Evolutionary conservation across 371 early-diverging fungal species (phyloP).

Genomic region (Conidiobolus coronatus): DNA sequence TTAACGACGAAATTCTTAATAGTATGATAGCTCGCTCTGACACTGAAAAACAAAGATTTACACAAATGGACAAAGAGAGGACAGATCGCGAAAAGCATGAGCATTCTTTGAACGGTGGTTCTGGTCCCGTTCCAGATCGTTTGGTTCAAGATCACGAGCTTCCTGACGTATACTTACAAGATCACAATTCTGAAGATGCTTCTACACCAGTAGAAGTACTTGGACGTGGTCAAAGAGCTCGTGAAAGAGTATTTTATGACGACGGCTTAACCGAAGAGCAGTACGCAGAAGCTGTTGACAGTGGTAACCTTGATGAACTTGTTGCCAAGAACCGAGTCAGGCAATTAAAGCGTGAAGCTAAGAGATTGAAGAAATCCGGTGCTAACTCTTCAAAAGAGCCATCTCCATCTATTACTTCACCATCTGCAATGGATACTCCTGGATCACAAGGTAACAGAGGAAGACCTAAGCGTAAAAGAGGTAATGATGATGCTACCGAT

Average conservation of each 20-base stretch:
- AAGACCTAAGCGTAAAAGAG: slow-evolving; percentile 9
- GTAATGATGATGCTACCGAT: neutral
- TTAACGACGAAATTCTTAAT: slow-evolving; percentile 68
- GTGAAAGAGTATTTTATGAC: slow-evolving; percentile 54
- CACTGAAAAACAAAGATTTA: slow-evolving; percentile 44
- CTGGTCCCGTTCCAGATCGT: slow-evolving; percentile 33
- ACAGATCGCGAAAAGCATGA: slow-evolving; percentile 11
- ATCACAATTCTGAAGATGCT: slow-evolving; percentile 15
- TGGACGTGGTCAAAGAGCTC: slow-evolving; percentile 46
- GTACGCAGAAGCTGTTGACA: slow-evolving; percentile 49
- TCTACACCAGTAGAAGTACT: slow-evolving; percentile 15
- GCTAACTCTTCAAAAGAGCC: slow-evolving; percentile 8
- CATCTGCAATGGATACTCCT: slow-evolving; percentile 5
- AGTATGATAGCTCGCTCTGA: slow-evolving; percentile 56
- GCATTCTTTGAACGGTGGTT: slow-evolving; percentile 10
- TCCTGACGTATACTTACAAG: slow-evolving; percentile 44
- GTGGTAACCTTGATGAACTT: slow-evolving; percentile 30
- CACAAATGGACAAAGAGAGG: slow-evolving; percentile 44
- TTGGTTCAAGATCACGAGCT: slow-evolving; percentile 68
- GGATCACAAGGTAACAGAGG: slow-evolving; percentile 8
- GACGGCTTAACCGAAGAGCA: slow-evolving; percentile 90
- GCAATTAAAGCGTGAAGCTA: slow-evolving; percentile 11
- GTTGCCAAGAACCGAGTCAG: slow-evolving; percentile 25
- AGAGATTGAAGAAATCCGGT: slow-evolving; percentile 6
- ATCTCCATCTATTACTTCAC: slow-evolving; percentile 7